phyloP scores from a whole-genome alignment of 2,329 filamentous ascomycete species.

The Epichloe sp. region DNA sequence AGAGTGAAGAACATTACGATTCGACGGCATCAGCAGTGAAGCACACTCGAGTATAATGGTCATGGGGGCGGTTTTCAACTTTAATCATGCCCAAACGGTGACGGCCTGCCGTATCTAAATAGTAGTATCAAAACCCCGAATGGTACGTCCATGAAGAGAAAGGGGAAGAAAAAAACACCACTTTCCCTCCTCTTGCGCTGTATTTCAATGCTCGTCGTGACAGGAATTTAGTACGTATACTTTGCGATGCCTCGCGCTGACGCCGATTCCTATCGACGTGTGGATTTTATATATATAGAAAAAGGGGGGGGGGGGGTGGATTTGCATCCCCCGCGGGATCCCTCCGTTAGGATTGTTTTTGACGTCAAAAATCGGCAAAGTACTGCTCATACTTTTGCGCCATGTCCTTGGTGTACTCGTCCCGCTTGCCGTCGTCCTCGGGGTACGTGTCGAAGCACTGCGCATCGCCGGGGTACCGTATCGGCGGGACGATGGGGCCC shows the following conservation, averaged over 20 bases:
- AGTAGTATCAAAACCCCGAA: too few relatives aligned
- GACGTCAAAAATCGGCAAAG: constrained; percentile 55
- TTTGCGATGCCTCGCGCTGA: too few relatives aligned
- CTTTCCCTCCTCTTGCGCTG: not conserved
- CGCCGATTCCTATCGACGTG: too few relatives aligned
- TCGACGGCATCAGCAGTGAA: too few relatives aligned
- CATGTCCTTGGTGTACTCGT: constrained; percentile 58
- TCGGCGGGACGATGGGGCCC: constrained; percentile 64
- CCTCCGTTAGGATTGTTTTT: not conserved
- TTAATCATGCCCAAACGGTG: not conserved
- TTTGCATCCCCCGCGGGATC: too few relatives aligned
- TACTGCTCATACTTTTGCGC: constrained; percentile 53
- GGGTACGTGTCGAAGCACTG: constrained; percentile 75
- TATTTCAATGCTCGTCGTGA: not conserved
- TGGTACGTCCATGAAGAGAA: not conserved
- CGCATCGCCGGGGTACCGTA: constrained; percentile 60
- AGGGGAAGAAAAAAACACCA: not conserved
- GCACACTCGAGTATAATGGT: too few relatives aligned
- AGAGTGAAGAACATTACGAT: too few relatives aligned
- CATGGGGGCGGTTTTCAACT: not conserved
- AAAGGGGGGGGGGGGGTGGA: too few relatives aligned
- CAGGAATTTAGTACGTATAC: too few relatives aligned
- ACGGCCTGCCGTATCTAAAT: too few relatives aligned
- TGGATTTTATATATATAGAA: too few relatives aligned
- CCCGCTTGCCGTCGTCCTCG: constrained; percentile 54